Base-by-base conservation (phyloP, 2,329 filamentous ascomycete species). In the Aspergillus tanneri region DNA sequence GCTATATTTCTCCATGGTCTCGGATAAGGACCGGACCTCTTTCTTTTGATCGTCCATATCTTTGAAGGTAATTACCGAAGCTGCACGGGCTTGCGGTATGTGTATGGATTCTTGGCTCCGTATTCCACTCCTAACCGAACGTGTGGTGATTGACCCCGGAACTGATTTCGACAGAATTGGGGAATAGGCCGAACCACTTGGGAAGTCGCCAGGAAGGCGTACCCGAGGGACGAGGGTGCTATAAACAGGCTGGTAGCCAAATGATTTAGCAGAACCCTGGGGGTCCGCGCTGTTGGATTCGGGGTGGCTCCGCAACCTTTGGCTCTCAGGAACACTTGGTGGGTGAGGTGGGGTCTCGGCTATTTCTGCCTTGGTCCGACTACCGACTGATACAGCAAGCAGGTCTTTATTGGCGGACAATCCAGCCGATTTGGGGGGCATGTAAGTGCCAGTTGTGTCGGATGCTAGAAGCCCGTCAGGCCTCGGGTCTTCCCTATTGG, bases 1-100 rank as follows among this genome's bases (percentile, higher is more conserved):
- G 40, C 57, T 57, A 35, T 58, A 63, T 47, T 59, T 63, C 24
- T 61, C 57, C 52, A 63, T 53, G 16, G 52, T 52, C 6, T 61
- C 57, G 9, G 59, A 49, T 10, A 54, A 36, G 14, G 62, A 58
- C 18, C 43, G 41, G 18, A 25, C 40, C 12, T 46, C 48, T 21
- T 53, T 53, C 21, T 53, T 54, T 37, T 49, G 49, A 7, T 38
- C 50, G n/a, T 62, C 57, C 64, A 65, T 64, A 7, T 8, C 45
- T 11, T 24, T 16, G 16, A 19, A 16, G 21, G 35, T n/a, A 19
- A 11, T 10, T 10, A n/a, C 34, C 8, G 34, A 3, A 27, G n/a
- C 23, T 18, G n/a, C 14, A 34, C 12, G n/a, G 2, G 24, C 23
- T 5, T 37, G 35, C 32, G n/a, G 16, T 27, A 22, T 23, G 21